A percentile compares a stretch with the other conserved stretches of the same genome.
phyloP scores from a whole-genome alignment of 139 green algal species.

The Coccomyxa sp. region DNA sequence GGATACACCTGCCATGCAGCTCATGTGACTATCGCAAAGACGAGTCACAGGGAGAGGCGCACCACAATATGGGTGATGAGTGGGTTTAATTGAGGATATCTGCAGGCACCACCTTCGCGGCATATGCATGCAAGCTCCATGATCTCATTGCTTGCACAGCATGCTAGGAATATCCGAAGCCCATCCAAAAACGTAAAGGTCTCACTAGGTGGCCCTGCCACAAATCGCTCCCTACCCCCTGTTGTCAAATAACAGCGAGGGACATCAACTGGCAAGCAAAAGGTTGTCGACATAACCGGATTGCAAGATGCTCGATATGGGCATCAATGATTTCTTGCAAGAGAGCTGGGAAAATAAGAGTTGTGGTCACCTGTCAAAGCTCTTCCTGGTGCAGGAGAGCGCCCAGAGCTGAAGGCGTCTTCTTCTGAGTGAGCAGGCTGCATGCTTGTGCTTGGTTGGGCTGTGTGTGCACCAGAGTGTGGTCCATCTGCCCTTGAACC shows the following conservation, averaged over 20 bases:
- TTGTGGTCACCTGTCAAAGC: neutral
- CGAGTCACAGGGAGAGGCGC: neutral
- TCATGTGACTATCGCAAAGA: too few relatives aligned
- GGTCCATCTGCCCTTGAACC: neutral
- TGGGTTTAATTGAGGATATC: conserved; percentile 16
- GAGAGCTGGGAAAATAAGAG: neutral
- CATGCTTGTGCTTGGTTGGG: neutral
- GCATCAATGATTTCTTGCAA: too few relatives aligned
- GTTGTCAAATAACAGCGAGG: neutral
- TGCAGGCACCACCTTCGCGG: conserved; percentile 25
- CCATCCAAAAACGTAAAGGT: conserved; percentile 22
- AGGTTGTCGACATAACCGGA: neutral
- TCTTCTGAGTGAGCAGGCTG: too few relatives aligned
- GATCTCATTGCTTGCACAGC: conserved; percentile 25
- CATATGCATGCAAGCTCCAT: conserved; percentile 21
- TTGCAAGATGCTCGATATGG: neutral
- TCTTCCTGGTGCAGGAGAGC: neutral
- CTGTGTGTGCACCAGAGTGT: neutral
- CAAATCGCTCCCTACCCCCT: neutral
- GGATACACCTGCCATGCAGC: too few relatives aligned
- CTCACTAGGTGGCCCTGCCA: conserved; percentile 9
- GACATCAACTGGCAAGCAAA: neutral
- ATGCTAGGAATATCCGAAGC: conserved; percentile 16
- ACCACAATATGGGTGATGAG: conserved; percentile 34
- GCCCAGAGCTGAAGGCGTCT: neutral